phyloP scores from a whole-genome alignment of 2,329 filamentous ascomycete species.

The Aspergillus carbonarius region DNA sequence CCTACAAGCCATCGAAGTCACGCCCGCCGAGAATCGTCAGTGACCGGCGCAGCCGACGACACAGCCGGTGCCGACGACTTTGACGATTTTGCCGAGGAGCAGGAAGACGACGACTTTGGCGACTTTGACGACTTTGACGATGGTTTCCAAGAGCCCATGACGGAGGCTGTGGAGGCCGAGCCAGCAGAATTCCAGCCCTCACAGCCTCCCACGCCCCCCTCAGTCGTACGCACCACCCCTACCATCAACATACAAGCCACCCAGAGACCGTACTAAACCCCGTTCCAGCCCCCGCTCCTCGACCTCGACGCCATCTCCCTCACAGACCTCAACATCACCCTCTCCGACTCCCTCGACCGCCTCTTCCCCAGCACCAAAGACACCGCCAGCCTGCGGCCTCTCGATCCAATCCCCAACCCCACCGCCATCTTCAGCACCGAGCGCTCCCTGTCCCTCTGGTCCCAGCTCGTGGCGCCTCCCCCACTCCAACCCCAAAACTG shows the following conservation, averaged over 20 bases:
- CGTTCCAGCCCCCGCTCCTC: constrained; percentile 37
- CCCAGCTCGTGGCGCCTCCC: constrained; percentile 90
- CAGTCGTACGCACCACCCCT: constrained; percentile 46
- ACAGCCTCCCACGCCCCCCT: constrained; percentile 34
- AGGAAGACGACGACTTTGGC: constrained; percentile 57
- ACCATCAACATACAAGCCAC: neutral
- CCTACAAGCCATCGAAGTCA: constrained; percentile 48
- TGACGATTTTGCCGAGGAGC: constrained; percentile 54
- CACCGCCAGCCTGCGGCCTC: constrained; percentile 32
- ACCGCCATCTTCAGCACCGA: constrained; percentile 75
- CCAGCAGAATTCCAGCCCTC: constrained; percentile 21
- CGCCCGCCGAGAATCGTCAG: constrained; percentile 44
- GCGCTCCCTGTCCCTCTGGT: constrained; percentile 88
- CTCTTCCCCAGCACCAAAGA: constrained; percentile 46
- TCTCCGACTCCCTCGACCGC: constrained; percentile 42
- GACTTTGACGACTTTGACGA: constrained; percentile 72
- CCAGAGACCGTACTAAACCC: constrained; percentile 3
- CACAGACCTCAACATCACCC: constrained; percentile 41
- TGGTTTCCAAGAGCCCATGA: constrained; percentile 58
- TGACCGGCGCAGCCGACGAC: constrained; percentile 55
- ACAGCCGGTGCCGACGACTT: constrained; percentile 65
- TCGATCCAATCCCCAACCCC: constrained; percentile 43
- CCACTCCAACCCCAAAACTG: constrained; percentile 95
- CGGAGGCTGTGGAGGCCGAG: constrained; percentile 28
- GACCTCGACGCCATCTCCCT: constrained; percentile 57